Base-by-base conservation (phyloP, 139 green algal species). In the Chlamydomonas eustigma region DNA sequence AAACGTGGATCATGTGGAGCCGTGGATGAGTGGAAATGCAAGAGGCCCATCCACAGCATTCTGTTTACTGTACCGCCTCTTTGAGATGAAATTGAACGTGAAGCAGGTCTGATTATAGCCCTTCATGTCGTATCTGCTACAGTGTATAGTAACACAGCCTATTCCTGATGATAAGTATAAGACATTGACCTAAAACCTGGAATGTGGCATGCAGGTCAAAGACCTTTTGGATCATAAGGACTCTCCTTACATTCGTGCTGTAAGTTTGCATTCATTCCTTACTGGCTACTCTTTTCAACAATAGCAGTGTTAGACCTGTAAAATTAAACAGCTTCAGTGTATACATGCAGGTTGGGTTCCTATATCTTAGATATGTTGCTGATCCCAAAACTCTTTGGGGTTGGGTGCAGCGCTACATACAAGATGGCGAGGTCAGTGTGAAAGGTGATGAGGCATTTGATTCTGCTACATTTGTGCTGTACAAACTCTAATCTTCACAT, bases 21-120 rank as follows among this genome's bases (percentile, higher is more conserved):
- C 95, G 0, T 99, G 95, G 95, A 94, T 99, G 88, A 94, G 86
- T 76, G 93, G 95, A 64, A 99, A 98, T 71, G 93, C 91, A 0
- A 87, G 94, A 4, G 95, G 95, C 1, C 87, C 94, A 0, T 97
- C 92, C n/a, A 92, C 92, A 1, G 92, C 93, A 0, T 99, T 99
- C 81, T 97, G 93, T 85, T 75, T 98, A 18, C 78, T 98, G 66
- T 89, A 94, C 77, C 85, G 91, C 33, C 86, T 97, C 28, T 92
- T 87, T 78, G 89, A 86, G 44, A 78, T 98, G n/a, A 88, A 91
- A 71, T 78, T 91, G 0, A 90, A 74, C 24, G 76, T 86, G 30
- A 75, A 88, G 58, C 37, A 95, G 37, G 44, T 58, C 12, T n/a
- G n/a, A n/a, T n/a, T n/a, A n/a, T n/a, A n/a, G n/a, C n/a, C n/a